Conservation (phyloP, 2,329 filamentous ascomycete genomes). For the Trichoderma endophyticum region DNA sequence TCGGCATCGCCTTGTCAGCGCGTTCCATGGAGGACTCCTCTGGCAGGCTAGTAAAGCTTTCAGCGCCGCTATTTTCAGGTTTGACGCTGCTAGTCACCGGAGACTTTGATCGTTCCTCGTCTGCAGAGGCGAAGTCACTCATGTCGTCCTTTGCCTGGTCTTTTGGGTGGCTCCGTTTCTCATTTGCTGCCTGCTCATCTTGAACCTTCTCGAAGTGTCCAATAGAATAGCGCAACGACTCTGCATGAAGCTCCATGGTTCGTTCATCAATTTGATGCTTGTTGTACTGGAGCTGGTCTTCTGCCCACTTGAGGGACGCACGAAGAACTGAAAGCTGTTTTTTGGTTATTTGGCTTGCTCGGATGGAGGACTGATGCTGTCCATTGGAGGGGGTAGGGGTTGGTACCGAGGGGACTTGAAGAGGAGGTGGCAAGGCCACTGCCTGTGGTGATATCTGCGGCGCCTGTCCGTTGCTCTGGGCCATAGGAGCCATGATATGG, state of each 20-base stretch:
- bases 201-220: conserved; percentile 48
- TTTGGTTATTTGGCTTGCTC: conserved; percentile 58
- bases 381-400: conserved; percentile 23
- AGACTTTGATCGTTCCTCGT: conserved; percentile 11
- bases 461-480: conserved; percentile 20
- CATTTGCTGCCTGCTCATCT: conserved; percentile 44
- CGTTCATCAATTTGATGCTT: conserved; percentile 60
- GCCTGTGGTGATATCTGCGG: conserved; percentile 15
- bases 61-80: conserved; percentile 18
- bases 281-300: conserved; percentile 60
- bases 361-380: conserved; percentile 56
- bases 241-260: conserved; percentile 44
- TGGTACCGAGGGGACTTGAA: not conserved
- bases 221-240: conserved; percentile 45
- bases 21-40: conserved; percentile 20
- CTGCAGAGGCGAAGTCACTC: conserved; percentile 22
- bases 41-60: conserved; percentile 19
- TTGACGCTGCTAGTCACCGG: conserved; percentile 20
- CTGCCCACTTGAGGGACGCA: conserved; percentile 51
- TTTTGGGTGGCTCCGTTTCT: conserved; percentile 43
- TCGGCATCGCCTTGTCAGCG: conserved; percentile 15
- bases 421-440: not conserved
- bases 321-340: conserved; percentile 54
- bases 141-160: conserved; percentile 27
- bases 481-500: conserved; percentile 26